These are phyloP conservation scores for Cyberlindnera bimundalis DNA, from an alignment of 805 yeast genomes.

Conservation along the genomic window DNA sequence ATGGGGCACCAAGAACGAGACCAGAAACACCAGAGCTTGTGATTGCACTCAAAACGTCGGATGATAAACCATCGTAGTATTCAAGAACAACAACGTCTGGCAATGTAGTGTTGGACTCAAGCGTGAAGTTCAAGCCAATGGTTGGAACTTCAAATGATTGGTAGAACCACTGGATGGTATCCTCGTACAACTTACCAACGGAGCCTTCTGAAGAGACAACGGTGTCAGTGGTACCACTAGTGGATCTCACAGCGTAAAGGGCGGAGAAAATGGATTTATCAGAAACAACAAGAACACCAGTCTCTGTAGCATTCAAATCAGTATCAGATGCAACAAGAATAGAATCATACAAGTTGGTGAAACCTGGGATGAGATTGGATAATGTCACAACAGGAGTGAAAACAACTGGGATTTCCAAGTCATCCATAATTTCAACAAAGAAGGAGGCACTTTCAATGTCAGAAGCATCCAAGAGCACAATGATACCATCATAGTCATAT, in stretches of 20 bases:
- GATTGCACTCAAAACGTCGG: slow-evolving; percentile 34
- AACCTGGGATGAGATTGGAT: slow-evolving; percentile 48
- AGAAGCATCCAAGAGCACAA: slow-evolving; percentile 48
- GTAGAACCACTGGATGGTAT: slow-evolving; percentile 39
- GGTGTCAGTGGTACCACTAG: slow-evolving; percentile 46
- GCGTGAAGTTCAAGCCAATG: slow-evolving; percentile 12
- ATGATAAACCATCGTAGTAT: slow-evolving; percentile 43
- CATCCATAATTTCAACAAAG: slow-evolving; percentile 40
- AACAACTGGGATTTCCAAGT: slow-evolving; percentile 40
- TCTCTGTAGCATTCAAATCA: slow-evolving; percentile 31
- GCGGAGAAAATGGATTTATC: slow-evolving; percentile 45
- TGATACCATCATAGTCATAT: slow-evolving; percentile 38
- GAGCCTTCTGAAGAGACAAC: slow-evolving; percentile 38
- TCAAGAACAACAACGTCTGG: slow-evolving; percentile 41
- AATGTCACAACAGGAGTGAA: slow-evolving; percentile 52
- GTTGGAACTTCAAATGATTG: slow-evolving; percentile 9
- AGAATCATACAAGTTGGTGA: slow-evolving; percentile 50
- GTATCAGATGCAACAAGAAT: slow-evolving; percentile 41
- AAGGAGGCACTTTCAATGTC: slow-evolving; percentile 50
- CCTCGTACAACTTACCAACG: slow-evolving; percentile 45
- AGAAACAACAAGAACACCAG: slow-evolving; percentile 48
- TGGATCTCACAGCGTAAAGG: slow-evolving; percentile 46
- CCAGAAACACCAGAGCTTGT: slow-evolving; percentile 36
- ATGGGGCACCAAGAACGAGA: slow-evolving; percentile 48
- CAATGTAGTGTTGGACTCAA: slow-evolving; percentile 14